Conservation (phyloP, 2,329 filamentous ascomycete species). For the Epichloe elymi region DNA sequence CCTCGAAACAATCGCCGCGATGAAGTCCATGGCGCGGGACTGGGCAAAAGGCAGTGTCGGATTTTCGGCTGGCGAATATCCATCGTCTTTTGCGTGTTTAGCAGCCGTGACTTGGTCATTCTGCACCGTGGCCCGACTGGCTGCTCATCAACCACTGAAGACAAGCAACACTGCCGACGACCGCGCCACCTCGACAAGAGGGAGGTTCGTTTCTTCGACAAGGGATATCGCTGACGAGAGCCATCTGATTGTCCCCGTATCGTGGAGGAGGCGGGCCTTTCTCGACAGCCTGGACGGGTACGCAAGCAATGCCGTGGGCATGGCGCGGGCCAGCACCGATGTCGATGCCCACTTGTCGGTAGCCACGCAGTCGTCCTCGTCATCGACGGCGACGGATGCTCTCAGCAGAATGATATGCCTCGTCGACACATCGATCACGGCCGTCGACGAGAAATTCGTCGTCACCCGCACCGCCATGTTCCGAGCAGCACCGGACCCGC, state of each 20-base stretch:
- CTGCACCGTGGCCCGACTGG: conserved; percentile 20
- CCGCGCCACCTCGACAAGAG: background rate
- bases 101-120: conserved; percentile 28
- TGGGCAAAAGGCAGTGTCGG: background rate
- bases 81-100: conserved; percentile 26
- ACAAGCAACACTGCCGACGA: conserved; percentile 1
- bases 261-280: conserved; percentile 27
- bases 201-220: too few species aligned
- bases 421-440: conserved; percentile 14
- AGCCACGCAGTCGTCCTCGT: background rate
- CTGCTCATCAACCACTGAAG: background rate
- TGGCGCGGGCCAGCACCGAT: conserved; percentile 19
- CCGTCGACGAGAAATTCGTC: conserved; percentile 29
- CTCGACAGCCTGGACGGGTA: conserved; percentile 17
- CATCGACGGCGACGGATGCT: background rate
- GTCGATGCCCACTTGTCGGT: conserved; percentile 11
- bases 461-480: conserved; percentile 24
- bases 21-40: conserved; percentile 14
- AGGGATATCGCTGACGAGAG: conserved; percentile 4
- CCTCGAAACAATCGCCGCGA: conserved; percentile 18
- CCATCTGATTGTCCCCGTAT: conserved; percentile 27
- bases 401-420: conserved; percentile 17
- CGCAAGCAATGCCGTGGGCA: conserved; percentile 29
- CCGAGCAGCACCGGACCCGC: conserved; percentile 24
- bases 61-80: background rate